phyloP scores from a whole-genome alignment of 2,329 filamentous ascomycete species.

The Alternaria brassicicola region DNA sequence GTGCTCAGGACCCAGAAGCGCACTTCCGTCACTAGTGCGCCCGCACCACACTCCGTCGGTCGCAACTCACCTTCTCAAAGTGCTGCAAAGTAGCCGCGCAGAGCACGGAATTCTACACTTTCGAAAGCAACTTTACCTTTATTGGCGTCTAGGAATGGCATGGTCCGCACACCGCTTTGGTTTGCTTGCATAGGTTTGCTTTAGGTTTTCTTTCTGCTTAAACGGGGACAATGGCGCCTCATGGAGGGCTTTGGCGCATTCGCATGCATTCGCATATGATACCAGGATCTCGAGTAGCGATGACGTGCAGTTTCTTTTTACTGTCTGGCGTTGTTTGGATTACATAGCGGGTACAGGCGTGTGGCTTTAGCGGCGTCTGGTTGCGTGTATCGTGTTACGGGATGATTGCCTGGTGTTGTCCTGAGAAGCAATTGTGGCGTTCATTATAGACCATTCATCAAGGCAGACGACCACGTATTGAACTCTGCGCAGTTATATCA shows the following conservation, averaged over 20 bases:
- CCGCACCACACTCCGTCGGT: slow-evolving; percentile 33
- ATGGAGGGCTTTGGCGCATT: neutral
- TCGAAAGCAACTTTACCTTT: slow-evolving; percentile 1
- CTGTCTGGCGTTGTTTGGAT: neutral
- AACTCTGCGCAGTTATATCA: neutral
- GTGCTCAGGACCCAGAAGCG: slow-evolving; percentile 48
- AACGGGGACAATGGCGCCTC: neutral
- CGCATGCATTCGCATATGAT: slow-evolving; percentile 31
- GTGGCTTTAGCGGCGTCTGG: neutral
- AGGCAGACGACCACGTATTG: neutral
- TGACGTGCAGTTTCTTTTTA: neutral
- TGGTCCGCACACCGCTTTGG: neutral
- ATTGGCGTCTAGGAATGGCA: neutral
- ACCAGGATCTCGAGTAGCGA: slow-evolving; percentile 18
- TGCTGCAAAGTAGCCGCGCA: slow-evolving; percentile 11
- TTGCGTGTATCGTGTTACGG: neutral
- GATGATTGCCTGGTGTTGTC: neutral
- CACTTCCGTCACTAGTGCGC: slow-evolving; percentile 42
- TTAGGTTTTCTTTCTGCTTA: neutral
- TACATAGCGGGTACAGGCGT: neutral
- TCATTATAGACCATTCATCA: neutral
- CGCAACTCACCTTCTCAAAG: slow-evolving; percentile 44
- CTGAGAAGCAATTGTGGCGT: neutral
- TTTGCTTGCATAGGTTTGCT: neutral
- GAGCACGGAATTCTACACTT: neutral